Base-by-base conservation (phyloP, 495 filamentous ascomycete species). In the Aspergillus diversus region DNA sequence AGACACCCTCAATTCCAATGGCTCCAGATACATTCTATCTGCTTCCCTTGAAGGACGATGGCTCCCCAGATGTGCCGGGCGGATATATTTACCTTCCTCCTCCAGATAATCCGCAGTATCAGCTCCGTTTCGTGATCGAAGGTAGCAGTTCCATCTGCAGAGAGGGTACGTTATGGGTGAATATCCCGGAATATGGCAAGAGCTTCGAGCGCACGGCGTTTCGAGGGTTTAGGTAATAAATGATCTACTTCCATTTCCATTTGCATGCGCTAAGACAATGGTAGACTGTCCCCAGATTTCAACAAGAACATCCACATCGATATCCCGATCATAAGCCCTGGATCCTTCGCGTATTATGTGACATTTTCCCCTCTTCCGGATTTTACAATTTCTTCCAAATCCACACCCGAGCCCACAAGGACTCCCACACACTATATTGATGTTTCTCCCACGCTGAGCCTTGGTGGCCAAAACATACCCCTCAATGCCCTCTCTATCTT, bases 111-210 rank as follows among this genome's bases (percentile, higher is more conserved):
- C 86, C 86, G 12, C 84, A 90, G 16, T 90, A 98, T 68, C 83
- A 84, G 51, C 82, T 99, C 48, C 88, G 96, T 32, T 97, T 99
- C 74, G 86, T 91, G 47, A 96, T 99, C 69, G 93, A 97, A 75
- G 96, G 96, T 55, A 93, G 92, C 49, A 97, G 93, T 75, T 96
- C 95, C 43, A 96, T 98, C 79, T 97, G 92, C 76, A 84, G 92
- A 54, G 81, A 97, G 71, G 96, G 96, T 46, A 96, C 90, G 66
- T 81, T 99, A 56, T 98, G 95, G 94, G 90, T 95, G 60, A 98
- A 99, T 75, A 89, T 97, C 58, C 96, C 96, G 3, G 85, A 87
- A 63, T 81, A 84, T 64, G 92, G 89, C 50, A 79, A 85, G 59
- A 77, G 83, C 12, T 98, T 97, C 69, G 80, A 84, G 52, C 87